phyloP scores from a whole-genome alignment of 768 basidiomycete species.

The Leccinum uliginosum region DNA sequence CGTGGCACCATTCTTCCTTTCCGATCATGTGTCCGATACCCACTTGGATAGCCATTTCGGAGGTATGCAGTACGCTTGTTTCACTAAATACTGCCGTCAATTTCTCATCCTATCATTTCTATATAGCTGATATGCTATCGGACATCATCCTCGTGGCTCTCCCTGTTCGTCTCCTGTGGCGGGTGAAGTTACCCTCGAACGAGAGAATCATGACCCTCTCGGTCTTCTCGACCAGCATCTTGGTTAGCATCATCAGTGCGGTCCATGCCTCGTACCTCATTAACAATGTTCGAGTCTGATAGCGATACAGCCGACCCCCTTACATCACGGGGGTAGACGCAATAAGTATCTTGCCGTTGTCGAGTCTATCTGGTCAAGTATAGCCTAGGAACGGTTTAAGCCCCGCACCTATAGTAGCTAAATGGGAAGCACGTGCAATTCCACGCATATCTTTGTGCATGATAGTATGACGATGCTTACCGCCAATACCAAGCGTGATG shows the following conservation, averaged over 20 bases:
- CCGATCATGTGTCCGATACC: constrained; percentile 41
- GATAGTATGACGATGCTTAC: no score
- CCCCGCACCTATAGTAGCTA: no score
- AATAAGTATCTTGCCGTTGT: no score
- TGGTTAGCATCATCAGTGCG: constrained; percentile 41
- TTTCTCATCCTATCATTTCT: background rate
- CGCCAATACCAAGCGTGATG: no score
- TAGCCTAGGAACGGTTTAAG: no score
- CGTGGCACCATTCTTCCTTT: constrained; percentile 35
- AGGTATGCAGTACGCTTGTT: constrained; percentile 44
- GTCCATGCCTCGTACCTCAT: constrained; percentile 43
- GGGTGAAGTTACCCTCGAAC: constrained; percentile 38
- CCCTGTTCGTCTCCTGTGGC: constrained; percentile 42
- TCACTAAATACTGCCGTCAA: background rate
- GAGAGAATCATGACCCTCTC: constrained; percentile 36
- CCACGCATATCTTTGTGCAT: no score
- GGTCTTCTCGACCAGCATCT: constrained; percentile 52
- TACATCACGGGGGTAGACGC: no score
- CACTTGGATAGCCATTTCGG: constrained; percentile 46
- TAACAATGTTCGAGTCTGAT: no score
- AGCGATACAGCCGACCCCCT: no score
- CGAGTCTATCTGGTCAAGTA: no score
- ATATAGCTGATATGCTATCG: constrained; percentile 43
- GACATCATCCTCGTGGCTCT: constrained; percentile 43
- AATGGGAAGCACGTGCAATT: no score